phyloP scores from a whole-genome alignment of 352 stramenopile species.

The Phytopythium kandeliae region DNA sequence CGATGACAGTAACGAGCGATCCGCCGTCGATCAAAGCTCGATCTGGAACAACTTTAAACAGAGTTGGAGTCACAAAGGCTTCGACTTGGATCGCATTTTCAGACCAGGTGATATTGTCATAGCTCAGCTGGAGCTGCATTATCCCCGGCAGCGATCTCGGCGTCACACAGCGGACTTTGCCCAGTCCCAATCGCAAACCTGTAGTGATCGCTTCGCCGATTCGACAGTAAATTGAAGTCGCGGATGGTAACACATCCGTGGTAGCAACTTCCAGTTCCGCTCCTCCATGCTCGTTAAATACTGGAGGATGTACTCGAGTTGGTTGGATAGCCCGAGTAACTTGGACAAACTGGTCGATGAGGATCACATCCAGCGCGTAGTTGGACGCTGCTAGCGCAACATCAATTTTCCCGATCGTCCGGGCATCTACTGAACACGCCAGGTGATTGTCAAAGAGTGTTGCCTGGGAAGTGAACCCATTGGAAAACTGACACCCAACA shows the following conservation, averaged over 20 bases:
- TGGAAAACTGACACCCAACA: constrained; percentile 23
- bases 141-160: constrained; percentile 18
- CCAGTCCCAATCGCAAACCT: constrained; percentile 18
- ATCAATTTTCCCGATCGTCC: constrained; percentile 17
- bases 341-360: constrained; percentile 17
- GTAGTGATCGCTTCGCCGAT: constrained; percentile 24
- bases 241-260: constrained; percentile 13
- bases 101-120: constrained; percentile 37
- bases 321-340: constrained; percentile 24
- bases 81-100: constrained; percentile 17
- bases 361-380: constrained; percentile 10
- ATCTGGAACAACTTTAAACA: constrained; percentile 22
- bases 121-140: constrained; percentile 17
- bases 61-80: constrained; percentile 21
- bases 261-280: constrained; percentile 23
- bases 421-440: constrained; percentile 28
- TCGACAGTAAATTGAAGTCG: constrained; percentile 24
- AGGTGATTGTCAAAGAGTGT: neutral
- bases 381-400: constrained; percentile 13
- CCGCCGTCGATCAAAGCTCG: constrained; percentile 6
- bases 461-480: neutral
- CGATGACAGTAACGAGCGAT: constrained; percentile 20
- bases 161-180: constrained; percentile 24
- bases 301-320: constrained; percentile 11
- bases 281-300: constrained; percentile 48